A percentile compares a stretch with the other conserved stretches of the same genome.
phyloP scores from a whole-genome alignment of 352 stramenopile genomes.

The Phytophthora quininea region DNA sequence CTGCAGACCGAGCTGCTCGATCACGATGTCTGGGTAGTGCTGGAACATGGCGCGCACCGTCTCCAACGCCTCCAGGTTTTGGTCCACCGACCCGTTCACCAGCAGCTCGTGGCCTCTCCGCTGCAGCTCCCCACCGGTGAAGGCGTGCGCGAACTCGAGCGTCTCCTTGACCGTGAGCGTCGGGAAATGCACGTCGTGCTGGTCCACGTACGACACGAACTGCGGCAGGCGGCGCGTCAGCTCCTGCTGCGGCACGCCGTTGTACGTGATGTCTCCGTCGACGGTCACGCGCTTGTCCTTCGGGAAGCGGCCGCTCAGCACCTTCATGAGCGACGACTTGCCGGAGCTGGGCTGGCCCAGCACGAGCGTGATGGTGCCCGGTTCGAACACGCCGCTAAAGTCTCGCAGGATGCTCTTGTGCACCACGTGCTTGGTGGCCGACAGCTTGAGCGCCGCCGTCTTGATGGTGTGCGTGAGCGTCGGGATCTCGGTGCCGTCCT shows the following conservation, averaged over 20 bases:
- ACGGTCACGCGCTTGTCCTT: constrained; percentile 15
- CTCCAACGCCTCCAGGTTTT: constrained; percentile 34
- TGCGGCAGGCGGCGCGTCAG: constrained; percentile 40
- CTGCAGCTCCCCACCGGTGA: constrained; percentile 33
- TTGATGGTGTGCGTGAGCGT: constrained; percentile 30
- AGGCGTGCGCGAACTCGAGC: constrained; percentile 69
- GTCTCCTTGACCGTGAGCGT: constrained; percentile 75
- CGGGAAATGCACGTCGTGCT: constrained; percentile 55
- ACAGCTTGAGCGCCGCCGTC: constrained; percentile 1
- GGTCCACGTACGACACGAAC: constrained; percentile 54
- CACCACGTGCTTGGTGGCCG: background rate
- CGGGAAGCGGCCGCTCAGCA: constrained; percentile 14
- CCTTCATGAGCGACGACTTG: constrained; percentile 14
- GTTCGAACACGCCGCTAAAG: constrained; percentile 6
- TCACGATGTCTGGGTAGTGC: constrained; percentile 52
- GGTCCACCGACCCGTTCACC: constrained; percentile 21
- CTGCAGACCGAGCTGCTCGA: constrained; percentile 45
- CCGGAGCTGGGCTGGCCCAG: constrained; percentile 10
- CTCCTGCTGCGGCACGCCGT: constrained; percentile 25
- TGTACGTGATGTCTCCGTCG: constrained; percentile 43
- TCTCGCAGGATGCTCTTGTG: background rate
- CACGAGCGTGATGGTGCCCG: constrained; percentile 14
- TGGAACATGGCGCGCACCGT: constrained; percentile 28
- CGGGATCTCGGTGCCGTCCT: constrained; percentile 23
- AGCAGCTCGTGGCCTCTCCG: constrained; percentile 26